A percentile compares a stretch with the other conserved stretches of the same genome.
These are phyloP conservation scores for Phytophthora kernoviae DNA, from an alignment of 352 stramenopile species.

Conservation along the genomic window DNA sequence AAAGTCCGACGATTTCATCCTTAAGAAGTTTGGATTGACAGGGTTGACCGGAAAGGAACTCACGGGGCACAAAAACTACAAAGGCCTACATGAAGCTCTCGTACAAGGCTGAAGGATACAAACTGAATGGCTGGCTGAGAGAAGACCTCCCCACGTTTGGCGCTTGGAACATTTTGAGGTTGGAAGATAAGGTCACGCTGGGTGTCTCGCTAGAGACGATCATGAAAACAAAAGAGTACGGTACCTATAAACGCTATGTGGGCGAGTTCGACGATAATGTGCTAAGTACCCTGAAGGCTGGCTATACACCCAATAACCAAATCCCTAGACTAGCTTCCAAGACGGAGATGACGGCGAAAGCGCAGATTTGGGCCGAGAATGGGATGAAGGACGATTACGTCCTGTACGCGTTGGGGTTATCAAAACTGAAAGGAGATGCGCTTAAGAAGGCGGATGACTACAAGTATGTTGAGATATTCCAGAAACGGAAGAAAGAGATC, in stretches of 20 bases:
- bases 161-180: too few species aligned
- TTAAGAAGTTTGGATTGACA: too few species aligned
- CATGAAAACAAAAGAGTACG: background rate
- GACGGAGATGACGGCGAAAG: slow-evolving; percentile 1
- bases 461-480: background rate
- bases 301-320: background rate
- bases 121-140: too few species aligned
- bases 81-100: background rate
- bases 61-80: too few species aligned
- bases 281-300: background rate
- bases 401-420: background rate
- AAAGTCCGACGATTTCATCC: too few species aligned
- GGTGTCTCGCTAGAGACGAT: background rate
- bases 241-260: slow-evolving; percentile 1
- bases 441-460: background rate
- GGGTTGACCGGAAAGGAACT: too few species aligned
- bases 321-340: background rate
- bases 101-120: too few species aligned
- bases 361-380: background rate
- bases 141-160: too few species aligned
- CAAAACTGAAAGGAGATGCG: background rate
- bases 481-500: too few species aligned
- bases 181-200: too few species aligned
- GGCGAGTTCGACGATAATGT: background rate
- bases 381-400: background rate